phyloP scores from a whole-genome alignment of 2,329 filamentous ascomycete genomes.

The Magnaporthales sp. region DNA sequence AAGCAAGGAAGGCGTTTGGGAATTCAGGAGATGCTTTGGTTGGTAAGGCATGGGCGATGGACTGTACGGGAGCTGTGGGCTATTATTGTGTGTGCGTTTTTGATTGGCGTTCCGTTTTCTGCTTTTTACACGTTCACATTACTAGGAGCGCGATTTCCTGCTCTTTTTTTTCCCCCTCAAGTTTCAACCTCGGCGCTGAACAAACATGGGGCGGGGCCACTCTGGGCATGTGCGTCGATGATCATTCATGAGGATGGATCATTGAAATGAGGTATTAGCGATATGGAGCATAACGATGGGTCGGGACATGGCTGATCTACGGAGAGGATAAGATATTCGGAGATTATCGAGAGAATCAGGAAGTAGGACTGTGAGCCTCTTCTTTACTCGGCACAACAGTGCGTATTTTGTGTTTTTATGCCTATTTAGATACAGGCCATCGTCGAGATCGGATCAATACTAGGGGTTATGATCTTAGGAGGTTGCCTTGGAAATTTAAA shows the following conservation, averaged over 20 bases:
- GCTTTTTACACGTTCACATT: background rate
- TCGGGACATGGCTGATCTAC: background rate
- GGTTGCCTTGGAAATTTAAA: background rate
- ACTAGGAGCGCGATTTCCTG: background rate
- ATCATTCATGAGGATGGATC: background rate
- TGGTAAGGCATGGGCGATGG: background rate
- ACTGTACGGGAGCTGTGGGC: background rate
- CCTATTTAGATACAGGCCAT: background rate
- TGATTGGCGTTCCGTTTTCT: background rate
- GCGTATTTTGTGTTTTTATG: background rate
- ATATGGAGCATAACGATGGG: background rate
- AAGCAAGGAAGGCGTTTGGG: background rate
- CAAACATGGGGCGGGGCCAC: background rate
- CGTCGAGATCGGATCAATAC: background rate
- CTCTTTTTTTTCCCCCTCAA: background rate
- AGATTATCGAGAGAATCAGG: background rate
- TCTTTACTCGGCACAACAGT: background rate
- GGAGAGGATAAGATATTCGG: background rate
- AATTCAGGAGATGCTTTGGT: background rate
- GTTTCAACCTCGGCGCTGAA: background rate
- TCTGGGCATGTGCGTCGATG: background rate
- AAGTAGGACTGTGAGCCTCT: background rate
- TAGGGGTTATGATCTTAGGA: background rate
- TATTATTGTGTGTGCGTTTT: background rate
- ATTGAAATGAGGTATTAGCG: background rate